A percentile compares a stretch with the other conserved stretches of the same genome.
Evolutionary conservation across 768 basidiomycete species (phyloP).

Genomic region (Rhizopogon vesiculosus): DNA sequence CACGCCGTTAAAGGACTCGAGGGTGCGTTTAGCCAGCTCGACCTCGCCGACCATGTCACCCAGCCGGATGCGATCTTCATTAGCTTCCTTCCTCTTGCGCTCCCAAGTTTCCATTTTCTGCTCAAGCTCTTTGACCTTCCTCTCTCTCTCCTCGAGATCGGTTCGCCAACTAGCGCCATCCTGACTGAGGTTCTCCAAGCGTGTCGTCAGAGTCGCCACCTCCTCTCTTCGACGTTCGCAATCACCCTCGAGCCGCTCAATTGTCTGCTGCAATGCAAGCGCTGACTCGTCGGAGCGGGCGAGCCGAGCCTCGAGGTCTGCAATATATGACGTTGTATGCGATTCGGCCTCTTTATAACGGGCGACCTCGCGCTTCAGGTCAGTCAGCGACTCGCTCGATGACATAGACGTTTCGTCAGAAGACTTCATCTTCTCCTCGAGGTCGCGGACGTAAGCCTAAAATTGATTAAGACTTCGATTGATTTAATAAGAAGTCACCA

Average conservation of each 20-base stretch:
- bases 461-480: not conserved
- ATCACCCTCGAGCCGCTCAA: conserved; percentile 76
- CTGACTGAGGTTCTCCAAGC: conserved; percentile 61
- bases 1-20: conserved; percentile 42
- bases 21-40: conserved; percentile 59
- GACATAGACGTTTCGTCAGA: conserved; percentile 76
- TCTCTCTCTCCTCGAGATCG: conserved; percentile 83
- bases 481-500: not conserved
- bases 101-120: conserved; percentile 77
- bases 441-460: conserved; percentile 88
- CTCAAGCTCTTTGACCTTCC: conserved; percentile 71
- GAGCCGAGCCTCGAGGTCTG: conserved; percentile 81
- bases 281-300: conserved; percentile 76
- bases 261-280: conserved; percentile 57
- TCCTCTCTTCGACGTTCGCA: conserved; percentile 70
- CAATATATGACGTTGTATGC: conserved; percentile 73
- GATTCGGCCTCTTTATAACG: conserved; percentile 74
- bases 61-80: conserved; percentile 61
- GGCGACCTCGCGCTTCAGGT: conserved; percentile 79
- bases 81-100: conserved; percentile 61
- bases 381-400: conserved; percentile 74
- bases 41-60: conserved; percentile 68
- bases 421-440: conserved; percentile 87
- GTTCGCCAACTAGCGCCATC: conserved; percentile 81
- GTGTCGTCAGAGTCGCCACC: conserved; percentile 63